Base-by-base conservation (phyloP, 345 rosid genomes). In the Rhizophora mangle region DNA sequence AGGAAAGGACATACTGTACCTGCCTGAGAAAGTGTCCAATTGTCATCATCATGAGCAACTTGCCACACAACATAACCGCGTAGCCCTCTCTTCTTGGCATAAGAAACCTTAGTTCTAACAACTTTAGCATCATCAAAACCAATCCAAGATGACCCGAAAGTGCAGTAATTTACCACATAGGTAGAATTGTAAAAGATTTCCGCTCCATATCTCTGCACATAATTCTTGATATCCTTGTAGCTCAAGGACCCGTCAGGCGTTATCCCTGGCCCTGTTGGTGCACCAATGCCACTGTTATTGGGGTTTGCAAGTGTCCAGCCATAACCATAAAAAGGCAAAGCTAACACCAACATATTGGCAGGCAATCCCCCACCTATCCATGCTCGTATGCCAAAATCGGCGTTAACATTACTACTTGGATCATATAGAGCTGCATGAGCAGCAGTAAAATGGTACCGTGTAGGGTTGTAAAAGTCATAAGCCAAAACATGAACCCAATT, bases 291-390 rank as follows among this genome's bases (percentile, higher is more conserved):
- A 58, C 59, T 32, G 2, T 63, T 24, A 5, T 60, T 21, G 0
- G 62, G 30, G 32, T 78, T 49, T 26, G 8, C 72, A 0, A n/a
- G 77, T 5, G 7, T 51, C 87, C 85, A 81, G 0, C 82, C 80
- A 54, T 36, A 70, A 6, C 85, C 87, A 30, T 75, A 69, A 72
- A 46, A 82, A 32, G 87, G 79, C 21, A 79, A 55, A 16, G 70
- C 68, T 26, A 77, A 20, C 5, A 82, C 82, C 66, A 78, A 1
- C 63, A 65, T 73, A 3, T 36, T 64, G 0, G 79, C 68, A 0
- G 68, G 55, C 29, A 81, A 26, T n/a, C 84, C 72, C 4, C 16
- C 7, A 15, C 32, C 49, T 0, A 71, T 39, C 65, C 74, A 82
- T 0, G 7, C 22, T 9, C 7, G 60, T 21, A 78, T 39, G 5